Conservation (phyloP, 129 eudicot species). For the Artemisia annua region DNA sequence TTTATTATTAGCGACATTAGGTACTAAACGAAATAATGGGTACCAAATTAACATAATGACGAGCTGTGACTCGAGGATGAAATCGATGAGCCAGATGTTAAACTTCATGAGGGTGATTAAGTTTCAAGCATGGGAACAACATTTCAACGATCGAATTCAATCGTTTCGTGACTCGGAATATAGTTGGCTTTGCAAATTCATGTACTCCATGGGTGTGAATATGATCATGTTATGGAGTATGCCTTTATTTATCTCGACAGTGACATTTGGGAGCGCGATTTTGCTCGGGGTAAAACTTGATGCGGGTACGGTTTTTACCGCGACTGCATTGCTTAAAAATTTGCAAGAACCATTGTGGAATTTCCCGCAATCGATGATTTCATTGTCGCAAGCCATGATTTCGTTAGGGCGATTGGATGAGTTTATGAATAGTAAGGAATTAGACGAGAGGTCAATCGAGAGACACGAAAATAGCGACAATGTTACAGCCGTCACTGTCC, state of each 20-base stretch:
- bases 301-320: slow-evolving; percentile 64
- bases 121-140: too few species aligned
- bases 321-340: slow-evolving; percentile 48
- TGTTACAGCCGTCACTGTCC: slow-evolving; percentile 49
- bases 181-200: slow-evolving; percentile 57
- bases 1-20: slow-evolving; percentile 12
- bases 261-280: slow-evolving; percentile 46
- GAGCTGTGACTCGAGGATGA: slow-evolving; percentile 56
- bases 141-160: slow-evolving; percentile 46
- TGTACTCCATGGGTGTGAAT: slow-evolving; percentile 37
- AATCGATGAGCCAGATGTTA: slow-evolving; percentile 55
- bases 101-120: slow-evolving; percentile 67
- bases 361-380: slow-evolving; percentile 58
- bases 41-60: slow-evolving; percentile 48
- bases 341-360: slow-evolving; percentile 60
- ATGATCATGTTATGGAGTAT: slow-evolving; percentile 46
- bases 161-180: slow-evolving; percentile 46
- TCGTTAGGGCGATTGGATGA: slow-evolving; percentile 69
- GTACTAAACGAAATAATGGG: slow-evolving; percentile 27
- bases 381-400: slow-evolving; percentile 56
- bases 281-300: slow-evolving; percentile 36
- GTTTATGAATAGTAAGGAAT: slow-evolving; percentile 72
- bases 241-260: slow-evolving; percentile 43
- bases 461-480: slow-evolving; percentile 39
- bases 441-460: slow-evolving; percentile 64